Conservation (phyloP, 208 protist species). For the Jaenimonas drosophilae region DNA sequence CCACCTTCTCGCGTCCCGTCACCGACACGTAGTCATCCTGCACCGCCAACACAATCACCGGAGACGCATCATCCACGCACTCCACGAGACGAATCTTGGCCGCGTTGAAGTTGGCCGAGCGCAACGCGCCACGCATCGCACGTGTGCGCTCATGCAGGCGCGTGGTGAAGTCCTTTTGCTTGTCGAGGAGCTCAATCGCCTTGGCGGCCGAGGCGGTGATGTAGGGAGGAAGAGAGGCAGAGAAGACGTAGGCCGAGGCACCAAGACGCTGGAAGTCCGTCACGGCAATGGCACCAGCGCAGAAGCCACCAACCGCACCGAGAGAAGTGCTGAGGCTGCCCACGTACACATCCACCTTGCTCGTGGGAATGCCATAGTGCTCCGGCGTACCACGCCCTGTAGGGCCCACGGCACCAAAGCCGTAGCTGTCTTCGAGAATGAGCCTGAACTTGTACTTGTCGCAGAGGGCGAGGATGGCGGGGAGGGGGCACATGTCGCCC, state of each 20-base stretch:
- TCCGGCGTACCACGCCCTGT: constrained; percentile 92
- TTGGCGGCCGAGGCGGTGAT: constrained; percentile 70
- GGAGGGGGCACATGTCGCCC: constrained; percentile 85
- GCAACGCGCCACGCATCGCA: constrained; percentile 33
- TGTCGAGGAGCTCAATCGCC: constrained; percentile 69
- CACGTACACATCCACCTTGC: constrained; percentile 82
- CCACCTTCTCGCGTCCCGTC: constrained; percentile 26
- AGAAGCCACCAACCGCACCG: constrained; percentile 94
- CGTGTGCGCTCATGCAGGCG: constrained; percentile 39
- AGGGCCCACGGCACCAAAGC: constrained; percentile 92
- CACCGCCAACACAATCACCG: constrained; percentile 48
- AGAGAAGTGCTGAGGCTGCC: constrained; percentile 85
- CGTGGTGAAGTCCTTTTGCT: constrained; percentile 21
- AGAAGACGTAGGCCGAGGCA: constrained; percentile 95
- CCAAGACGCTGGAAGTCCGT: constrained; percentile 92
- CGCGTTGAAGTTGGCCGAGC: constrained; percentile 26
- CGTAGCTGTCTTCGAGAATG: constrained; percentile 95
- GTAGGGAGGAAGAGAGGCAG: constrained; percentile 94
- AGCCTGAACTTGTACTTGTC: constrained; percentile 92
- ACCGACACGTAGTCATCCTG: constrained; percentile 24
- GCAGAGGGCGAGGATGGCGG: constrained; percentile 88
- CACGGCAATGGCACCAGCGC: constrained; percentile 71
- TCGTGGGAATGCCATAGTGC: constrained; percentile 81
- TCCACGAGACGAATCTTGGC: constrained; percentile 56
- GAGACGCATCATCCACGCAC: constrained; percentile 48